Evolutionary conservation across 768 basidiomycete genomes (phyloP), one percentile per base, ranked within the genome.

Genomic region (Mycena belliarum): DNA sequence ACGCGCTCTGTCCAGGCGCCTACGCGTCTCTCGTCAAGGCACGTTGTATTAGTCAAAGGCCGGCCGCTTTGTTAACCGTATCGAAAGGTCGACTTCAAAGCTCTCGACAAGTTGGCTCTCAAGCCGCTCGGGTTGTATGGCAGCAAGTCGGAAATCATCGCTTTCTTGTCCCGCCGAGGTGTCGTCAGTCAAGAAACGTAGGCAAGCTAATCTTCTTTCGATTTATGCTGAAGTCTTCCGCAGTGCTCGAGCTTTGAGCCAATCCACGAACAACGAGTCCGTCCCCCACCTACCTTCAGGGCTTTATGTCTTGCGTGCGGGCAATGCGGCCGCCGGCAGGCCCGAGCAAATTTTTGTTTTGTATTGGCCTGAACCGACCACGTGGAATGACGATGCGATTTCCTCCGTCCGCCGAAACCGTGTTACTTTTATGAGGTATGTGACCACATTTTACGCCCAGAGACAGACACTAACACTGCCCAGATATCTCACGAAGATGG

Each of bases 331-430:
- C 21, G 26, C 55, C 14, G 57, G 33, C 1, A 58, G 59, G 2
- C 25, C 43, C 2, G 66, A 72, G 24, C 65, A 72, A 23, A 48
- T 81, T 8, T 83, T 81, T 48, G 74, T 83, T 15, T 61, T 87
- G 7, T 86, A 82, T 54, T 87, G 86, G 86, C 85, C 85, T 0
- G 83, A 87, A 57, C 74, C 81, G 28, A 75, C 70, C 0, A 86
- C 85, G 0, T 87, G 85, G 85, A 66, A 79, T 32, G 83, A 85
- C 64, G 68, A 72, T 15, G 77, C 82, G 0, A 33, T 69, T 7
- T 70, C 76, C 1, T 70, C 81, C 5, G 75, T 82, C 46, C 65
- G 73, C 26, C 75, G 79, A 3, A 87, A 85, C 68, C 75, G 85
- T 7, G 72, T 80, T 3, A 83, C 84, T 0, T 87, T 87, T 61